Conservation (phyloP, 805 yeast species). For the Saccharomycopsis sp. region DNA sequence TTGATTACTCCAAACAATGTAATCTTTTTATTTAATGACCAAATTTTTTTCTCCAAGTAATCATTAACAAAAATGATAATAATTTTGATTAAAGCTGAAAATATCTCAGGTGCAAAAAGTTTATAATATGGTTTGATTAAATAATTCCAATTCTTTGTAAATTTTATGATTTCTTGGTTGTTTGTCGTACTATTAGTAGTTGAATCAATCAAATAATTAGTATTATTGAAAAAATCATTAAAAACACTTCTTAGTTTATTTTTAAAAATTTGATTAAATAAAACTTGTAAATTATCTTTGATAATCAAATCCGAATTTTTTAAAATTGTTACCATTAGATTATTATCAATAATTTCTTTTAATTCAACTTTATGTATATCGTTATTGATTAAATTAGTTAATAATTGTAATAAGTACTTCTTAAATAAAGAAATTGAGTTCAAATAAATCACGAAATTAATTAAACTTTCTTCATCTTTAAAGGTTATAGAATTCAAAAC, state of each 20-base stretch:
- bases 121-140: constrained; percentile 56
- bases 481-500: constrained; percentile 28
- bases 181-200: not conserved
- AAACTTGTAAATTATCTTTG: constrained; percentile 31
- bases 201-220: constrained; percentile 18
- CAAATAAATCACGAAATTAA: constrained; percentile 53
- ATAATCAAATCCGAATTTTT: constrained; percentile 24
- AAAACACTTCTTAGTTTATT: constrained; percentile 33
- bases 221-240: constrained; percentile 29
- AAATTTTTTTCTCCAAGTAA: constrained; percentile 53
- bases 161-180: constrained; percentile 30
- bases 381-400: constrained; percentile 27
- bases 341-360: constrained; percentile 20
- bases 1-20: constrained; percentile 79
- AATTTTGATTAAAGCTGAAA: constrained; percentile 33
- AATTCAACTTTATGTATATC: constrained; percentile 26
- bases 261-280: constrained; percentile 40
- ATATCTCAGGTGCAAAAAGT: constrained; percentile 45
- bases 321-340: constrained; percentile 20
- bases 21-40: constrained; percentile 54
- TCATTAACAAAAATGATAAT: constrained; percentile 46
- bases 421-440: constrained; percentile 63
- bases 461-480: constrained; percentile 39
- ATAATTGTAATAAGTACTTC: constrained; percentile 43
- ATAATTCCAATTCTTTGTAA: constrained; percentile 54